Evolutionary conservation across 352 stramenopile species (phyloP), one percentile per base, ranked within the genome.

Genomic region (Phytophthora sojae): DNA sequence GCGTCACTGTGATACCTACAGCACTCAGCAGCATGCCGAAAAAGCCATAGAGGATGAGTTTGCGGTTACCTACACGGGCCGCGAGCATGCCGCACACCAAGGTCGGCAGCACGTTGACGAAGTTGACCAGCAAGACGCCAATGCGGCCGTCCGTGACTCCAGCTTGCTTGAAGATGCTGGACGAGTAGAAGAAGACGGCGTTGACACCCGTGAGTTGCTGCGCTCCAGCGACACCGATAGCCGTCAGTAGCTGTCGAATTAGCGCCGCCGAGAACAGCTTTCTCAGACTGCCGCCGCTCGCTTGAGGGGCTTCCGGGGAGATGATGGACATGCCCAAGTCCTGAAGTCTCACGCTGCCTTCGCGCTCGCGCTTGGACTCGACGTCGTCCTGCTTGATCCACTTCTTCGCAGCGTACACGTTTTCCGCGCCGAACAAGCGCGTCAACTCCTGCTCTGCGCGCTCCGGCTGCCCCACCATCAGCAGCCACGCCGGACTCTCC

Each of bases 151-250:
- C 85, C 0, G 64, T 63, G 26, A 92, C 72, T 1, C 85, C 82
- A 2, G 82, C 82, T 51, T 82, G 61, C 19, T 76, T 81, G 64
- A 92, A 92, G 37, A 92, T 73, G 7, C 62, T 67, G 11, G 79
- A 88, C n/a, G 85, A 89, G 66, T 92, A 92, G 68, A 88, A 83
- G 68, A 89, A 91, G 12, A 91, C 77, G 25, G 79, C 85, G 55
- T 88, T 92, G 57, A 90, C 79, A 29, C 82, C 84, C 3, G 76
- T 83, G 44, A 92, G 76, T 51, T 90, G 85, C 57, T 89, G 79
- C 0, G 75, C 64, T 2, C 69, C 67, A 0, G 75, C 73, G n/a
- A 90, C 65, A 4, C 69, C 76, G 39, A 87, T 77, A 0, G 81
- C 82, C 11, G 81, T 69, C 5, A 89, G 56, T 0, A 88, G 58